Evolutionary conservation across 2,329 filamentous ascomycete species (phyloP), one percentile per base, ranked within the genome.

Genomic region (Leptographium lundbergii): DNA sequence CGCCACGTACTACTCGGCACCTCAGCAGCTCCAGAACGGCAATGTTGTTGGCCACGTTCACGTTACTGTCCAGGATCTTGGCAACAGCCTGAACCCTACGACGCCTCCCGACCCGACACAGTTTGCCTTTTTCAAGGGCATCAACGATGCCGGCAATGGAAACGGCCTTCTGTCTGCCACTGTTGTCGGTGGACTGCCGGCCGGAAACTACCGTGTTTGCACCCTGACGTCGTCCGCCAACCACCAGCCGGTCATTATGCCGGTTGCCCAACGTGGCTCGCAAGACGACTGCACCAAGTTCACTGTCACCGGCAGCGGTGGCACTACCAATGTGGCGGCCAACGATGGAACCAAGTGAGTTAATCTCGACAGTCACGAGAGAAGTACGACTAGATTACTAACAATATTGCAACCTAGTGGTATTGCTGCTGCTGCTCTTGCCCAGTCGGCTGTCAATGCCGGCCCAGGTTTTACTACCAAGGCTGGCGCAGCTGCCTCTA

Each of bases 21-120:
- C 81, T 11, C 81, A 84, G 69, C 68, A 77, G 50, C 69, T 84
- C 6, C 67, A 68, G 50, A 59, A 68, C 27, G 81, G 81, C 51
- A 68, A 74, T 45, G 73, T 84, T 63, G 77, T 83, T 53, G 81
- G 81, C 13, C 81, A 84, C 71, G 80, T 79, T 3, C 81, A 84
- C 69, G 71, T 84, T 59, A 81, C 77, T 29, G 72, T 84, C 27
- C 81, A 84, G 68, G 74, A 80, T 61, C 71, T 80, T 42, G 81
- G 81, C 39, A 68, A 70, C 64, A 70, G 68, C 50, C 65, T 79
- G 61, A 81, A 77, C 67, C 80, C 81, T 1, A 70, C 64, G 3
- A 63, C 68, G 9, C 75, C 81, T 19, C 73, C 79, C 11, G 75
- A 83, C 62, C 73, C 82, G 14, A 71, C 69, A 13, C 69, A 74